Conservation (phyloP, 805 yeast species). For the Maudiozyma pseudohumilis region DNA sequence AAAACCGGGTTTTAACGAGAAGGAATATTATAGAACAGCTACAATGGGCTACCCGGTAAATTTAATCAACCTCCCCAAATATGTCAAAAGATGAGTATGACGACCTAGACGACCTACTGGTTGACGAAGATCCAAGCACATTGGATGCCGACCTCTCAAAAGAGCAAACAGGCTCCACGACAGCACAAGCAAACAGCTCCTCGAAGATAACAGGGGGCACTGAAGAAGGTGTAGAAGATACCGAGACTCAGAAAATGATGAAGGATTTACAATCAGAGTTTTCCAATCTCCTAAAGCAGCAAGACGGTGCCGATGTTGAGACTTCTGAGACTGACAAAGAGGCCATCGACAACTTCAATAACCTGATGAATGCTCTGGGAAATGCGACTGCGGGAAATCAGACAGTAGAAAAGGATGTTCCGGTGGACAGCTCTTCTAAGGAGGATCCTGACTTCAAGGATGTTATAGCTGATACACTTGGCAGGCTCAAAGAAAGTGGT, state of each 20-base stretch:
- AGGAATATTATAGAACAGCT: too few relatives aligned
- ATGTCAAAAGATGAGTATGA: conserved; percentile 42
- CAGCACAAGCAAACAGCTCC: too few relatives aligned
- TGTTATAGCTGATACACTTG: conserved; percentile 71
- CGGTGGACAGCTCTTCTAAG: conserved; percentile 38
- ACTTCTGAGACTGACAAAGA: conserved; percentile 2
- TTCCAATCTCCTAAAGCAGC: conserved; percentile 16
- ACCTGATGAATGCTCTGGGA: conserved; percentile 25
- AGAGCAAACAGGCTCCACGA: background rate
- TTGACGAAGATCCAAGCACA: conserved; percentile 37
- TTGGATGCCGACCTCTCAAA: conserved; percentile 27
- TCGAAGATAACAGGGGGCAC: too few relatives aligned
- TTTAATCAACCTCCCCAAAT: too few relatives aligned
- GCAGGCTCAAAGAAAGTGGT: conserved; percentile 71
- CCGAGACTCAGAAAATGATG: conserved; percentile 28
- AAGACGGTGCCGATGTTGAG: background rate
- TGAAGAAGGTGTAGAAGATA: conserved; percentile 41
- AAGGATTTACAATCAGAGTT: conserved; percentile 21
- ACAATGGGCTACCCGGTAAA: too few relatives aligned
- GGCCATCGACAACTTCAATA: conserved; percentile 29
- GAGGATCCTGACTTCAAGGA: conserved; percentile 44
- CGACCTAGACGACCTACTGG: conserved; percentile 75
- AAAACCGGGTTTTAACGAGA: too few relatives aligned
- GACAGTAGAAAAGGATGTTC: conserved; percentile 35
- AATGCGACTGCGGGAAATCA: conserved; percentile 5